These are phyloP conservation scores for Saccharomycopsis capsularis DNA, from an alignment of 805 yeast species.

Conservation along the genomic window DNA sequence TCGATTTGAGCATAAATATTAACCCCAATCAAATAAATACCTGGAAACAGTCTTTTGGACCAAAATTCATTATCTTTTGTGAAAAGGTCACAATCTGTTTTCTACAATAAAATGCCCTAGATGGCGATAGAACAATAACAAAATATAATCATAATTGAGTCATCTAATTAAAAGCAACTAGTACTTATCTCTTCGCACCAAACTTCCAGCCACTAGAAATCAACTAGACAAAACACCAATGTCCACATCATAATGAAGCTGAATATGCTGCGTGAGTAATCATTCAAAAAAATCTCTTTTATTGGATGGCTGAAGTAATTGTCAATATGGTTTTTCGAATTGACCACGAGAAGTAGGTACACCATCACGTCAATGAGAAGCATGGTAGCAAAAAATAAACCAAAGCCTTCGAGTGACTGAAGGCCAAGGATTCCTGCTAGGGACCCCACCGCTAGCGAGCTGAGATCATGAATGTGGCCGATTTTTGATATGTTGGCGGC, in stretches of 20 bases:
- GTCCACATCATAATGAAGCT: slow-evolving; percentile 23
- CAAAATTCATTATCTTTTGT: no score
- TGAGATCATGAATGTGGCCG: slow-evolving; percentile 16
- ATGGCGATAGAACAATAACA: no score
- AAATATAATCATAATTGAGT: no score
- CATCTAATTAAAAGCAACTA: no score
- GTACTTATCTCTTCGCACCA: no score
- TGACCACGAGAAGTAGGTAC: not conserved
- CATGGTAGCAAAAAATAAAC: slow-evolving; percentile 11
- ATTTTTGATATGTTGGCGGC: slow-evolving; percentile 9
- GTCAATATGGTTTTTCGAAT: not conserved
- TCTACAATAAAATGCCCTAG: no score
- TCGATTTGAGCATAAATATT: no score
- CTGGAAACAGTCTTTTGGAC: no score
- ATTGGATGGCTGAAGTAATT: slow-evolving; percentile 19
- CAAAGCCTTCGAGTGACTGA: slow-evolving; percentile 18
- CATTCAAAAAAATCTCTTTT: slow-evolving; percentile 17
- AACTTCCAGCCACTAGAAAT: no score
- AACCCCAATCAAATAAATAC: no score
- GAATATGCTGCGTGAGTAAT: slow-evolving; percentile 17
- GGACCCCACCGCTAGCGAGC: slow-evolving; percentile 10
- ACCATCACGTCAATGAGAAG: slow-evolving; percentile 11
- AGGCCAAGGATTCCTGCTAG: slow-evolving; percentile 16
- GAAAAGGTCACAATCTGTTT: no score
- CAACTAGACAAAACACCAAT: slow-evolving; percentile 11